Evolutionary conservation across 73 alveolate species (phyloP), one percentile per base, ranked within the genome.

Genomic region (Blepharisma japonicum): DNA sequence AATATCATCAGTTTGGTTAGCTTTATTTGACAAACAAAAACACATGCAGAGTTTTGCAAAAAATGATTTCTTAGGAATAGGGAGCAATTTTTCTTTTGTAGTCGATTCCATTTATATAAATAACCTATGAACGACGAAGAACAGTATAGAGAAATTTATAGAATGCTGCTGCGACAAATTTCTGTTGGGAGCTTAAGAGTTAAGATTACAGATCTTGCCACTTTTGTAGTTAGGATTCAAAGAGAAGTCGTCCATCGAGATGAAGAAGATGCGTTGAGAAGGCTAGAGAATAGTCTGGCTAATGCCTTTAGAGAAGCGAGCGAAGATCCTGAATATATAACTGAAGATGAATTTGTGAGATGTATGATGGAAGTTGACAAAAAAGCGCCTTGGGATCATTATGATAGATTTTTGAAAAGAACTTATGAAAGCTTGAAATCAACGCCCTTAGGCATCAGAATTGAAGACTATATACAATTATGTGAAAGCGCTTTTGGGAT

Each of bases 331-430:
- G 74, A 61, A 11, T 61, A 61, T 25, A 61, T 61, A 14, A 25
- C 38, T 61, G 74, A 61, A 61, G 74, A 61, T 20, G 74, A 61
- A 25, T 61, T 61, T 25, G 74, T 61, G 2, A 20, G 50, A 14
- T 61, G 74, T 5, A 61, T 61, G 74, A n/a, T 61, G 11, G 74
- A 61, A 0, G 74, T 61, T n/a, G 74, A 61, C 23, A 61, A 61
- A 25, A 14, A 39, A 25, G 74, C 74, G n/a, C 74, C 74, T 8
- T 61, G 74, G 74, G 74, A 61, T 61, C 74, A 61, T 61, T 61
- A 61, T 39, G 74, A 61, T 25, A 61, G 23, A 39, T 61, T 14
- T 25, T 25, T 61, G 38, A 61, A 61, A 61, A 61, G 23, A 61
- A 61, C 74, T 14, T 61, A 61, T 61, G 74, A 61, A 5, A 61